Evolutionary conservation across 768 basidiomycete species (phyloP), one percentile per base, ranked within the genome.

Genomic region (Dioszegia aurantiaca): DNA sequence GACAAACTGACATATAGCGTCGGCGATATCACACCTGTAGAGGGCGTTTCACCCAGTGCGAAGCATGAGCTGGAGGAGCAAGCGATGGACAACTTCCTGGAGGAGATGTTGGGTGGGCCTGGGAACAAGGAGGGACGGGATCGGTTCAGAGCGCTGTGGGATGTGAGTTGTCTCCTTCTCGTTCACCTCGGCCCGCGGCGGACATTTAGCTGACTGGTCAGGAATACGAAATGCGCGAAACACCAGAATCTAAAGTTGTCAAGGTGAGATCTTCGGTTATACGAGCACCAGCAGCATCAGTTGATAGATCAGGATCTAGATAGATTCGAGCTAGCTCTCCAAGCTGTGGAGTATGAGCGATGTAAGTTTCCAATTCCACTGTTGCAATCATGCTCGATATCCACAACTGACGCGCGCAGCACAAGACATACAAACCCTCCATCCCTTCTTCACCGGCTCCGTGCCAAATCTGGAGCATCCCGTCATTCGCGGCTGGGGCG

Each of bases 21-120:
- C 4, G 94, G 94, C 4, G 94, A 98, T 70, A 97, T 98, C 58
- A 82, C 91, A 0, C 94, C 94, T 0, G 81, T 85, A 21, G 92
- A 97, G 73, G 87, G 88, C 0, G 86, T 99, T 14, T 77, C 87
- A 0, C 88, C 89, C 67, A 80, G 81, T 1, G 87, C 89, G 70
- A 99, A 99, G 77, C 81, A 80, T 39, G 79, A 63, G 36, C 56
- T 68, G 37, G 65, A 69, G 55, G 74, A 90, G 85, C 86, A 87
- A 69, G 92, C 92, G 2, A 97, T 97, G 87, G 82, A 86, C 51
- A 89, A 89, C 60, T 91, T 97, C 71, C 81, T 88, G 3, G 81
- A 88, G 53, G 88, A 87, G 55, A 93, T 97, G 89, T 77, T 97
- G n/a, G 75, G 75, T 33, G 69, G 73, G 2, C 64, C 67, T 11